A percentile compares a stretch with the other conserved stretches of the same genome.
Conservation (phyloP, 2,329 filamentous ascomycete species). For the Peltaster fructicola region DNA sequence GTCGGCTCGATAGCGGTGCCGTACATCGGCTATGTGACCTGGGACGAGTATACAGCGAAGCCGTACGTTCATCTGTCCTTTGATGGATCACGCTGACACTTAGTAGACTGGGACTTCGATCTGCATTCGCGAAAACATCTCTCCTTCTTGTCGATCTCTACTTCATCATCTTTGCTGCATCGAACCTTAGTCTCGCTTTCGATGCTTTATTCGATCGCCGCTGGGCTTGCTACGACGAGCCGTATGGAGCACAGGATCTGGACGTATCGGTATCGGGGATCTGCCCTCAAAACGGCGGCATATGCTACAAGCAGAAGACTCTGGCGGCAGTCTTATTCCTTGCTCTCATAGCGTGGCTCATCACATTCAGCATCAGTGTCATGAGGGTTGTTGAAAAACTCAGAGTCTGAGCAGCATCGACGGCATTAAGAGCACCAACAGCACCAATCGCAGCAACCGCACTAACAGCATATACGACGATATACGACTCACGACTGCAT, state of each 20-base stretch:
- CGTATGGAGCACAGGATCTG: slow-evolving; percentile 6
- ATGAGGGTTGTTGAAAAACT: slow-evolving; percentile 22
- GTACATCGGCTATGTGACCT: slow-evolving; percentile 86
- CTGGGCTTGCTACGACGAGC: slow-evolving; percentile 29
- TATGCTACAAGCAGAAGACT: slow-evolving; percentile 49
- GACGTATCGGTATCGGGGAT: slow-evolving; percentile 13
- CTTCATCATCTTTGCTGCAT: slow-evolving; percentile 94
- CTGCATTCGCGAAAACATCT: slow-evolving; percentile 67
- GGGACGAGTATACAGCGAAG: slow-evolving; percentile 89
- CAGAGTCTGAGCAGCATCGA: slow-evolving; percentile 12
- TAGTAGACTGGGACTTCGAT: slow-evolving; percentile 53
- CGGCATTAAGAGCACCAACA: too few relatives aligned
- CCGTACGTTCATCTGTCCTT: slow-evolving; percentile 30
- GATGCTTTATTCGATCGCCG: slow-evolving; percentile 52
- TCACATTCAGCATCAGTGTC: slow-evolving; percentile 68
- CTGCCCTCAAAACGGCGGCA: slow-evolving; percentile 21
- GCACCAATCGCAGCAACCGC: too few relatives aligned
- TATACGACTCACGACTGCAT: too few relatives aligned
- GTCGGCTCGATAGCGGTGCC: slow-evolving; percentile 78
- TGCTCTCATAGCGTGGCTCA: slow-evolving; percentile 73
- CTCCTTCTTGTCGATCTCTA: slow-evolving; percentile 83
- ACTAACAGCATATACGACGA: too few relatives aligned
- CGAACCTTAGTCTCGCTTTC: slow-evolving; percentile 80
- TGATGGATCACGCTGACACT: slow-evolving; percentile 4
- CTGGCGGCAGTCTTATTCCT: slow-evolving; percentile 64